Base-by-base conservation (phyloP, 345 rosid species). In the Tarenaya hassleriana region DNA sequence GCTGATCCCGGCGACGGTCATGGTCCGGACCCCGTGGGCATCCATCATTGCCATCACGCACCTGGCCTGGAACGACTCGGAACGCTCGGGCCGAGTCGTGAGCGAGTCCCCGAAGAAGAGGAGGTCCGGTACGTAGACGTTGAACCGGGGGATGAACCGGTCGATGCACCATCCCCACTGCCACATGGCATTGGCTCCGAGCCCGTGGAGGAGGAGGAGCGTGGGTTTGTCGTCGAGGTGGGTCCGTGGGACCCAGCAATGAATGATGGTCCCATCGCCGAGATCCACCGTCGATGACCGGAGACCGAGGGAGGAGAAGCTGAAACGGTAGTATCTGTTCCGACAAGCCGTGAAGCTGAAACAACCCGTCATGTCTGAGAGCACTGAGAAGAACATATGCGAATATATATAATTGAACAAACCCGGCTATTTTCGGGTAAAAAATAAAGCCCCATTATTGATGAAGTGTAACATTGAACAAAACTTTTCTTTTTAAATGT, bases 101-200 rank as follows among this genome's bases (percentile, higher is more conserved):
- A 71, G 67, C 34, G 97, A 90, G 3, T 83, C 91, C 12, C 95
- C 97, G 73, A 90, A 90, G 72, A 90, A 90, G 35, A 90, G 55
- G 35, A 90, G 85, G 72, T 90, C 94, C 7, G 95, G 97, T 5
- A 82, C 86, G 73, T 77, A 90, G 65, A 90, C 72, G 63, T 90
- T 90, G 76, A 80, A 90, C 50, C 76, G 72, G 57, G 84, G 37
- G 18, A 62, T 68, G 20, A 83, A 67, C 0, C 66, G 75, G 29
- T 82, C 68, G 46, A 86, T 68, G 67, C 86, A 72, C 45, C 63
- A 62, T 38, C 57, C 63, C 83, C 88, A 86, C 61, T 90, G 97
- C 97, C 95, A 90, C 97, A 83, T 81, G 55, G 97, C 91, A 69
- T 90, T 86, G 74, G 95, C 94, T 38, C 97, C 95, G 63, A 86